Percentiles rank a stretch among this genome's conserved stretches.
Evolutionary conservation across 768 basidiomycete genomes (phyloP).

Genomic region (Crassisporium funariophilum): DNA sequence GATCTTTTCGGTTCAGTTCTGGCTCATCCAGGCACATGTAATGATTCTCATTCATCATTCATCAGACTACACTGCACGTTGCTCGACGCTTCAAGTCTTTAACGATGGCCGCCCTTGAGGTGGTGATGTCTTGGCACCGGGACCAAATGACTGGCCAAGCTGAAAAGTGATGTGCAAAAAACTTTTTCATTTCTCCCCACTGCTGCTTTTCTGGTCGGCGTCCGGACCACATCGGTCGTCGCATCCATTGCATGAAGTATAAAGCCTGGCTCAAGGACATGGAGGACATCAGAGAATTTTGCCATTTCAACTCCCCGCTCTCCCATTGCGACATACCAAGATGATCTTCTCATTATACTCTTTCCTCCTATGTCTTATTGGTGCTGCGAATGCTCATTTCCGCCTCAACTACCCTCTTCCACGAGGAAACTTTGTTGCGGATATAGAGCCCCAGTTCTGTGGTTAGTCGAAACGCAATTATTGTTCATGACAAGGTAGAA

Average conservation of each 20-base stretch:
- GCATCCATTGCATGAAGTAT: neutral
- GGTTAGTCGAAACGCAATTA: slow-evolving; percentile 43
- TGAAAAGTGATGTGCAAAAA: slow-evolving; percentile 11
- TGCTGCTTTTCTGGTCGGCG: neutral
- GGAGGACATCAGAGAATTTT: slow-evolving; percentile 8
- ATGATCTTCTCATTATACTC: slow-evolving; percentile 36
- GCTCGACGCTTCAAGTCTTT: too few species aligned
- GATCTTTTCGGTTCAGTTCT: too few species aligned
- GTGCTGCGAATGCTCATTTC: slow-evolving; percentile 68
- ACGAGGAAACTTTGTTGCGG: slow-evolving; percentile 65
- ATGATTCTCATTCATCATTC: too few species aligned
- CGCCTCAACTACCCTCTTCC: slow-evolving; percentile 70
- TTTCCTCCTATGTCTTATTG: slow-evolving; percentile 31
- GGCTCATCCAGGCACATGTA: too few species aligned
- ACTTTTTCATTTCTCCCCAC: slow-evolving; percentile 9
- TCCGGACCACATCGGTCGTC: slow-evolving; percentile 7
- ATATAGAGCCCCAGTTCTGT: slow-evolving; percentile 60
- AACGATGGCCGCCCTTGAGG: neutral
- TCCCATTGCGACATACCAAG: neutral
- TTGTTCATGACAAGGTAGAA: neutral
- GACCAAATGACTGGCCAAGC: neutral
- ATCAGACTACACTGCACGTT: too few species aligned
- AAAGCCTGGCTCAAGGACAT: neutral
- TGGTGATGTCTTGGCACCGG: neutral
- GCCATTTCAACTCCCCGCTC: neutral